Base-by-base conservation (phyloP, 768 basidiomycete genomes). In the Megacollybia marginata region DNA sequence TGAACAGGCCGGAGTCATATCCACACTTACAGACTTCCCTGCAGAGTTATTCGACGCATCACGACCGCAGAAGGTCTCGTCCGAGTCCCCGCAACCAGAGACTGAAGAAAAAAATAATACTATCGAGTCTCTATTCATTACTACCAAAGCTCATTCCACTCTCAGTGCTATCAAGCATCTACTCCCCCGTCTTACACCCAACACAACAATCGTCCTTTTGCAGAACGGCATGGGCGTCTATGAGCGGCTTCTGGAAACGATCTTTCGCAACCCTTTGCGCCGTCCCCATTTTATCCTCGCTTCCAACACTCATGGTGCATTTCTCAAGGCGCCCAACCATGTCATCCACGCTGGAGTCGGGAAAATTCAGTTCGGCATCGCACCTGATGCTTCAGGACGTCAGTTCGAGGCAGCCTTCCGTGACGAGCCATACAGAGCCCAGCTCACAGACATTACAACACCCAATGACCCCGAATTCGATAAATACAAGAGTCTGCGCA, bases 141-240 rank as follows among this genome's bases (percentile, higher is more conserved):
- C 89, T 38, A 79, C 88, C 48, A 95, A 94, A 63, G 85, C 90
- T 1, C 74, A 82, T 13, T 70, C 75, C 9, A 87, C 86, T 4
- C 46, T 83, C 4, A 59, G 63, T 2, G 80, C 85, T 4, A 55
- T 99, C 33, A 63, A 65, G 15, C 59, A 64, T 0, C 76, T 97
- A 49, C 65, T 76, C 15, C 79, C 78, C 11, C 79, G 92, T 15
- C 66, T 97, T 16, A 71, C 75, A 4, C 61, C 74, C 0, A 64
- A 76, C 46, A 87, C 85, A 42, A 95, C 93, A 33, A 82, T 98
- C 55, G 88, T 95, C 2, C 77, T 99, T n/a, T 66, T 97, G 48
- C 90, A 95, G 60, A 95, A 95, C 62, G 95, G 95, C 20, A 88
- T 96, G 83, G 95, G 92, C 10, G 69, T 94, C 9, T 89, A 92